Conservation (phyloP, 306 rosid genomes). For the Heteromeles arbutifolia region DNA sequence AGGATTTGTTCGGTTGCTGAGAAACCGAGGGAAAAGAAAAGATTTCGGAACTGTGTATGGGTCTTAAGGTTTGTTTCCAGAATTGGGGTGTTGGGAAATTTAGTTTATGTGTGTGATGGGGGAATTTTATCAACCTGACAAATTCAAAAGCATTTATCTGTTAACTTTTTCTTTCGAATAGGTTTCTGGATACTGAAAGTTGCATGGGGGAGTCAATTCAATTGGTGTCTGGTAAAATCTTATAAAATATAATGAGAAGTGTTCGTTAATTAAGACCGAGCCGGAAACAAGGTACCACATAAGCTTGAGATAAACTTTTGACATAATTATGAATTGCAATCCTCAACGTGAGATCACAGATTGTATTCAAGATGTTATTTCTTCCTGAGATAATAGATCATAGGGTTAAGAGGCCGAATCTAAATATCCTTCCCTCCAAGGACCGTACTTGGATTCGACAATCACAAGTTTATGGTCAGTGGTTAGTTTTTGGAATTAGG, state of each 20-base stretch:
- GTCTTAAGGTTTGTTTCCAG: background rate
- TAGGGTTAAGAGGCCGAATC: background rate
- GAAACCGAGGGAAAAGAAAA: background rate
- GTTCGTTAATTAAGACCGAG: background rate
- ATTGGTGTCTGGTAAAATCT: background rate
- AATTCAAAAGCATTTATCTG: background rate
- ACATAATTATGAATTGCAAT: background rate
- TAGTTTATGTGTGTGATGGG: background rate
- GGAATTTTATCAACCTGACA: background rate
- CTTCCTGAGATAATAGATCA: background rate
- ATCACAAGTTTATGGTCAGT: background rate
- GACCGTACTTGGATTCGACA: background rate
- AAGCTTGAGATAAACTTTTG: background rate
- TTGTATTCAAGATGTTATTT: background rate
- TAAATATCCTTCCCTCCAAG: background rate
- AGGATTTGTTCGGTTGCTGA: background rate
- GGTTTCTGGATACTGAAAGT: background rate
- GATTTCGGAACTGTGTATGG: background rate
- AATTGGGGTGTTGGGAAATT: background rate
- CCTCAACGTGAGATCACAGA: background rate
- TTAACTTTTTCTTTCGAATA: background rate
- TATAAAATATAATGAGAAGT: background rate
- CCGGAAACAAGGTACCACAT: background rate
- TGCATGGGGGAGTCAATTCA: background rate
- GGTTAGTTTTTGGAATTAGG: background rate